Percentiles rank a stretch among this genome's conserved stretches.
phyloP scores from a whole-genome alignment of 2,329 filamentous ascomycete genomes.

The Canariomyces notabilis region DNA sequence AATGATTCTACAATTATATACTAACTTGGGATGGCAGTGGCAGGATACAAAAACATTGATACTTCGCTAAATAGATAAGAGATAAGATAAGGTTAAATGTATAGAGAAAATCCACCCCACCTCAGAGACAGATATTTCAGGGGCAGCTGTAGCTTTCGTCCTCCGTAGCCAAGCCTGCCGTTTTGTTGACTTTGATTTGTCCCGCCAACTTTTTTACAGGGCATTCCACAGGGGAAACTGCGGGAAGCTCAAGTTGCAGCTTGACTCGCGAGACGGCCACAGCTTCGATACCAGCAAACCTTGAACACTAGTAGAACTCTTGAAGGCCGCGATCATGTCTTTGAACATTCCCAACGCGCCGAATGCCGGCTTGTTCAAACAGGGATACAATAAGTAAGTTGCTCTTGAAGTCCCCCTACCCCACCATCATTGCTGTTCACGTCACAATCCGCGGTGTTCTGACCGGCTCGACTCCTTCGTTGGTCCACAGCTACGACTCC shows the following conservation, averaged over 20 bases:
- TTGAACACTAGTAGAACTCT: constrained; percentile 4
- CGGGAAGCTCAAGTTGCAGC: constrained; percentile 11
- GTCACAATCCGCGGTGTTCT: constrained; percentile 26
- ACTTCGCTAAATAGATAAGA: no score
- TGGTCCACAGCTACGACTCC: constrained; percentile 74
- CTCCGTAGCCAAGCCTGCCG: constrained; percentile 23
- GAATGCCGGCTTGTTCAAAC: constrained; percentile 90
- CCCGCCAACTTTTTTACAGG: constrained; percentile 23
- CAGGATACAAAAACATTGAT: no score
- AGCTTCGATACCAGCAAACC: constrained; percentile 4
- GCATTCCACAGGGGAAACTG: constrained; percentile 16
- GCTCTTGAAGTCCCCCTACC: constrained; percentile 20
- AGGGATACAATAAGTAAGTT: constrained; percentile 88
- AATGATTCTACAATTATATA: no score
- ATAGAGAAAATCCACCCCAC: no score
- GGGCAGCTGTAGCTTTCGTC: constrained; percentile 8
- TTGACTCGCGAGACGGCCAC: constrained; percentile 6
- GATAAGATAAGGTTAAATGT: no score
- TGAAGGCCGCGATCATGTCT: constrained; percentile 61
- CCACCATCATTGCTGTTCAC: constrained; percentile 17
- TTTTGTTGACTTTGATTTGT: constrained; percentile 18
- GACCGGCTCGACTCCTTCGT: constrained; percentile 16
- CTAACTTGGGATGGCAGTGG: no score
- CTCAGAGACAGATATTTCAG: no score
- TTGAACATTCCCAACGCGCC: constrained; percentile 92